phyloP scores from a whole-genome alignment of 352 stramenopile genomes.

The Phytopythium chamaehyphon region DNA sequence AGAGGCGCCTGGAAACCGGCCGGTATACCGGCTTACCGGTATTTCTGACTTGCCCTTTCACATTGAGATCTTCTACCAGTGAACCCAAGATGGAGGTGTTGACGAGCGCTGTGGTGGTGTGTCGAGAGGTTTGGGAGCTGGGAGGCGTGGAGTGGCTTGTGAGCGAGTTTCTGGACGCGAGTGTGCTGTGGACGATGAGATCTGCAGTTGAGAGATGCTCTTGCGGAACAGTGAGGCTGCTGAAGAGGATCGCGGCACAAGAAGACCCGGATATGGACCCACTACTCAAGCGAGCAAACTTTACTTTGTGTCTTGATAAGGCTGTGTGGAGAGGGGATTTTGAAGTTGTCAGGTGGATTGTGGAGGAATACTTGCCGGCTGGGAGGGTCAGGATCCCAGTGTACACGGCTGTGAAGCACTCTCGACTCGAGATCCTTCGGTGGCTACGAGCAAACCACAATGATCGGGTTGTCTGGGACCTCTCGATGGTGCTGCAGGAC shows the following conservation, averaged over 20 bases:
- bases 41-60: too few relatives aligned
- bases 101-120: too few relatives aligned
- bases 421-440: background rate
- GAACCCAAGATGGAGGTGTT: too few relatives aligned
- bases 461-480: background rate
- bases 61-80: too few relatives aligned
- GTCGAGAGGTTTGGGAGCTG: too few relatives aligned
- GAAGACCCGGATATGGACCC: background rate
- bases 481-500: background rate
- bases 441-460: background rate
- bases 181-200: too few relatives aligned
- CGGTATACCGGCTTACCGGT: too few relatives aligned
- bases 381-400: background rate
- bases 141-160: too few relatives aligned
- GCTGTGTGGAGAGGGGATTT: background rate
- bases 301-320: background rate
- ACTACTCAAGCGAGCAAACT: background rate
- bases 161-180: too few relatives aligned
- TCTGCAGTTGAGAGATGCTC: too few relatives aligned
- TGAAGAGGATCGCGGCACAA: background rate
- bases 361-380: background rate
- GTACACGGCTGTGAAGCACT: background rate
- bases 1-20: too few relatives aligned
- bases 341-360: background rate
- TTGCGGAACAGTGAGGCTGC: too few relatives aligned